Evolutionary conservation across 306 rosid genomes (phyloP), one percentile per base, ranked within the genome.

Genomic region (Alnus glutinosa): DNA sequence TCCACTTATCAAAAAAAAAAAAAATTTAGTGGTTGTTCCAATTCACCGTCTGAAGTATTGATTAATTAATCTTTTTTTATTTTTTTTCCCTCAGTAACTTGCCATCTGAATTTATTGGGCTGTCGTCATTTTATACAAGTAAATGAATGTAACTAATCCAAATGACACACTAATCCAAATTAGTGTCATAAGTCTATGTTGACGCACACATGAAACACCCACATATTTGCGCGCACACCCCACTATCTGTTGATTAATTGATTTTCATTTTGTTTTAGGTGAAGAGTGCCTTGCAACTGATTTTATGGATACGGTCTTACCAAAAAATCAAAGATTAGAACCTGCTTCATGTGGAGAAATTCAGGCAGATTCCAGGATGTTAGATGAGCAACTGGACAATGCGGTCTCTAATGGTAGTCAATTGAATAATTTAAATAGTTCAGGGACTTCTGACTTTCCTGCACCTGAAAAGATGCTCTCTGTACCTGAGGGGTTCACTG

Each of bases 401-500:
- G 85, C 78, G 48, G 83, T 79, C 63, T 74, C 79, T 61, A 70
- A 83, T 58, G 85, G 84, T 55, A 75, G 70, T 85, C 78, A 63
- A 75, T 70, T 55, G 4, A 89, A 67, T 71, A 71, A 78, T 78
- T 73, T 81, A 55, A 85, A 75, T 58, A 88, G 84, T 74, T 90
- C 87, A 80, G 83, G 86, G 47, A 85, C 85, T 75, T 86, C 87
- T 44, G 88, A 89, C 46, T 79, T 89, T 71, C 92, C 89, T 44
- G 92, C 89, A 79, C 96, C 96, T 80, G 99, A 96, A 89, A 90
- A 85, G 78, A 69, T 93, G 86, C 97, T 91, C 61, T 89, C 91
- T 51, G 67, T 77, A 28, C 81, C 91, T 44, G 85, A 79, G 76
- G 90, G 81, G 73, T 81, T 61, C 70, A 58, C 62, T 42, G 74